phyloP scores from a whole-genome alignment of 139 green algal species.

The Auxenochlorella pyrenoidosa region DNA sequence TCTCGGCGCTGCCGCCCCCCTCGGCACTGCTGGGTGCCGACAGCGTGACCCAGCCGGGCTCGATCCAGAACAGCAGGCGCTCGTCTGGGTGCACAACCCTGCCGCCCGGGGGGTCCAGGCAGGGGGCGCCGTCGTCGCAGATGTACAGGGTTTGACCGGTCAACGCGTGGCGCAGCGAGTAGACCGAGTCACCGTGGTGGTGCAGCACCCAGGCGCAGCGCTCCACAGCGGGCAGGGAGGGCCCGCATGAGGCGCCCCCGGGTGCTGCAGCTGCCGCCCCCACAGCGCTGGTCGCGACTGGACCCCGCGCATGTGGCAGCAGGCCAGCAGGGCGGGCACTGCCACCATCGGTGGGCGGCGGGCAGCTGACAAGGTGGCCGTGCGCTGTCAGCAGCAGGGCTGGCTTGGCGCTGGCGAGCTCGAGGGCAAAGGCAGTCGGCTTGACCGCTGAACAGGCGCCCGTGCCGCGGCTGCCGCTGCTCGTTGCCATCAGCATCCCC shows the following conservation, averaged over 20 bases:
- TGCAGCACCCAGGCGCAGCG: constrained; percentile 28
- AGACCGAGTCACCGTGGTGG: constrained; percentile 39
- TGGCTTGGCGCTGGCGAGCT: constrained; percentile 32
- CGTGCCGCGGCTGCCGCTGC: not conserved
- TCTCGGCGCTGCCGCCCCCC: not conserved
- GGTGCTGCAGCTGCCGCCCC: not conserved
- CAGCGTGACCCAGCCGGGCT: not conserved
- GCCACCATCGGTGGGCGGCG: not conserved
- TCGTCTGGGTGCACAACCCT: not conserved
- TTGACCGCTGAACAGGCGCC: not conserved
- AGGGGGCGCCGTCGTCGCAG: not conserved
- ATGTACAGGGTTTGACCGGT: constrained; percentile 13
- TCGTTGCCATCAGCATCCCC: not conserved
- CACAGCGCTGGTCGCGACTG: not conserved
- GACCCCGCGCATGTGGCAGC: not conserved
- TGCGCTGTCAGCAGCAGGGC: constrained; percentile 34
- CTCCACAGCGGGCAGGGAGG: not conserved
- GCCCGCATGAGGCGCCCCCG: not conserved
- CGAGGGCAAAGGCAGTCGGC: constrained; percentile 12
- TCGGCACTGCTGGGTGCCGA: not conserved
- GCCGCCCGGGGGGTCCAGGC: constrained; percentile 6
- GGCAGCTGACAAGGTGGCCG: constrained; percentile 32
- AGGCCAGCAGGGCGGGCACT: not conserved
- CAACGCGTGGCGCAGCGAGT: constrained; percentile 11
- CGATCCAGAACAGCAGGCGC: constrained; percentile 35